phyloP scores from a whole-genome alignment of 1,139 yeast genomes.

The Ashbya aceris region DNA sequence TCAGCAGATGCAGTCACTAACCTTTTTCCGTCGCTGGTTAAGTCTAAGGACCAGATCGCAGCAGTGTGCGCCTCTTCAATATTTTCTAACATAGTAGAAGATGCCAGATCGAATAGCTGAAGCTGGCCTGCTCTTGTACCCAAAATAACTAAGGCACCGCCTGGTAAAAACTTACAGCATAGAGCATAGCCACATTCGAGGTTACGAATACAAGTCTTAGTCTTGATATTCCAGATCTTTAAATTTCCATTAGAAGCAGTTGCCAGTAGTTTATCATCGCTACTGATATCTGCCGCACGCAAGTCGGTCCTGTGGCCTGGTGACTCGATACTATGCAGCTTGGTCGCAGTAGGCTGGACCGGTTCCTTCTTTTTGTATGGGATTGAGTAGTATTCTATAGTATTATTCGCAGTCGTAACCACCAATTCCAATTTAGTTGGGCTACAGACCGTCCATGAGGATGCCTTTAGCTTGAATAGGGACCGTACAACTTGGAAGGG shows the following conservation, averaged over 20 bases:
- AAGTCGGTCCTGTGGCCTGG: constrained; percentile 88
- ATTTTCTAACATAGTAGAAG: constrained; percentile 60
- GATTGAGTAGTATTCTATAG: constrained; percentile 59
- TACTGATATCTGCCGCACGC: constrained; percentile 72
- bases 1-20: constrained; percentile 93
- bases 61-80: constrained; percentile 75
- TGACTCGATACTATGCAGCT: constrained; percentile 52
- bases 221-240: constrained; percentile 78
- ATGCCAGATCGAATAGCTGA: constrained; percentile 78
- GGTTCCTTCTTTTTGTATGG: constrained; percentile 42
- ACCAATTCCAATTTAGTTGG: constrained; percentile 49
- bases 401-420: constrained; percentile 60
- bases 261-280: constrained; percentile 71
- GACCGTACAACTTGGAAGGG: constrained; percentile 57
- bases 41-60: constrained; percentile 86
- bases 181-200: constrained; percentile 86
- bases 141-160: constrained; percentile 78
- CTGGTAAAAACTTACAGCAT: constrained; percentile 77
- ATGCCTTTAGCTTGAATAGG: constrained; percentile 45
- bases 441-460: constrained; percentile 42
- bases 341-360: constrained; percentile 36
- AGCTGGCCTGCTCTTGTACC: constrained; percentile 86
- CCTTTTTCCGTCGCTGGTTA: constrained; percentile 77
- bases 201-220: constrained; percentile 70
- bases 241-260: constrained; percentile 86